Evolutionary conservation across 140 eudicot genomes (phyloP), one percentile per base, ranked within the genome.

Genomic region (Bidens hawaiensis): DNA sequence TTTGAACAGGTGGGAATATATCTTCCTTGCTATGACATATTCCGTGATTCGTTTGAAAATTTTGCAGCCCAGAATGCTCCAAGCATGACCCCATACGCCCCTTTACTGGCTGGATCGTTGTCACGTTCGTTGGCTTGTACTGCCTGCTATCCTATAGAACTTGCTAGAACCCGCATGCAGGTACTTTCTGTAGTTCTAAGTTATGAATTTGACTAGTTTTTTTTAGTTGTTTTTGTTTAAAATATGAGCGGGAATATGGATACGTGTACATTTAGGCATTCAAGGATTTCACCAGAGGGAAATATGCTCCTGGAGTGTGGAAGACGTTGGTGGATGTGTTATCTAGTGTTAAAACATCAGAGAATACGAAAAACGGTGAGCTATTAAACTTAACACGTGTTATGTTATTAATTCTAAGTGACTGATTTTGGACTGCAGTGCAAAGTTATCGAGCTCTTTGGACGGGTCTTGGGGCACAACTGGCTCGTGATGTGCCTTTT

Each of bases 401-500:
- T n/a, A n/a, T 19, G 54, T 52, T 53, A 19, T 67, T n/a, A 34
- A 51, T 33, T 53, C 9, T 42, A 64, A n/a, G 22, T 45, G 21
- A 41, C 17, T 46, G 5, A 46, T 68, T 0, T 68, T n/a, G 14
- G 11, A 60, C 40, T 77, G 65, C 79, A 93, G 99, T 77, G 74
- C 88, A 78, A 70, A 83, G 63, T 74, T 88, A 76, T 42, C 94
- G 99, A 0, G 77, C 76, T 6, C 84, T 93, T 36, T 93, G 99
- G 99, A 93, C 95, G 13, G 99, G 99, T 53, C 95, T 93, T 69
- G 95, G 99, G 58, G 94, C 99, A 17, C 99, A 93, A 61, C 99
- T 93, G 62, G 99, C 99, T 67, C 99, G 99, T 59, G 99, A 93
- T 68, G 99, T 93, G 38, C 96, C 99, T 43, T 93, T 80, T 63